phyloP scores from a whole-genome alignment of 1,139 yeast species.

The Hanseniaspora sp. region DNA sequence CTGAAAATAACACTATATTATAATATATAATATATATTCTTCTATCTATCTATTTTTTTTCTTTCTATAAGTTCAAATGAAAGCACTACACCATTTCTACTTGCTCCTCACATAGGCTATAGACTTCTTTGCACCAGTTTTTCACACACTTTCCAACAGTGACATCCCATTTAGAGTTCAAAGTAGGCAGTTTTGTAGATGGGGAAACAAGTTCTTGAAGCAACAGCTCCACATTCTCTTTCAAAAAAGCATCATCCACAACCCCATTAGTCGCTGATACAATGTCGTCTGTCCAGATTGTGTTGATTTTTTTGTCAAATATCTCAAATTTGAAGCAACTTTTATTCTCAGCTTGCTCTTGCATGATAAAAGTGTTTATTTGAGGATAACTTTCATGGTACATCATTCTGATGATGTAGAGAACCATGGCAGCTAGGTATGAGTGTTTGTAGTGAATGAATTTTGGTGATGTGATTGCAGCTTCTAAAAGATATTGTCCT shows the following conservation, averaged over 20 bases:
- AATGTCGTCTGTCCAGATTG: constrained; percentile 1
- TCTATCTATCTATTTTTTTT: no score
- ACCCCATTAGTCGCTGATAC: not conserved
- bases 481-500: not conserved
- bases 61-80: no score
- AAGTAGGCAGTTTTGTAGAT: constrained; percentile 24
- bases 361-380: not conserved
- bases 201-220: constrained; percentile 25
- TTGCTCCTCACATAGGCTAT: not conserved
- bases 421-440: constrained; percentile 1
- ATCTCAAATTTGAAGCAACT: not conserved
- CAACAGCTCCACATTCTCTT: constrained; percentile 21
- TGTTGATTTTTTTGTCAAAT: not conserved
- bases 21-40: no score
- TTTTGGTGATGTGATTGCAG: not conserved
- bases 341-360: not conserved
- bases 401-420: constrained; percentile 9
- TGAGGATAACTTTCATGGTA: not conserved
- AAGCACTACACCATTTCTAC: not conserved
- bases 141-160: constrained; percentile 13
- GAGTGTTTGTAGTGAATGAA: constrained; percentile 6
- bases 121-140: constrained; percentile 18
- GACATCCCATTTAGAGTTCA: constrained; percentile 23
- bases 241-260: constrained; percentile 20
- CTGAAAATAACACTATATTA: constrained; percentile 37